phyloP scores from a whole-genome alignment of 805 yeast genomes.

The Nakazawaea holstii region DNA sequence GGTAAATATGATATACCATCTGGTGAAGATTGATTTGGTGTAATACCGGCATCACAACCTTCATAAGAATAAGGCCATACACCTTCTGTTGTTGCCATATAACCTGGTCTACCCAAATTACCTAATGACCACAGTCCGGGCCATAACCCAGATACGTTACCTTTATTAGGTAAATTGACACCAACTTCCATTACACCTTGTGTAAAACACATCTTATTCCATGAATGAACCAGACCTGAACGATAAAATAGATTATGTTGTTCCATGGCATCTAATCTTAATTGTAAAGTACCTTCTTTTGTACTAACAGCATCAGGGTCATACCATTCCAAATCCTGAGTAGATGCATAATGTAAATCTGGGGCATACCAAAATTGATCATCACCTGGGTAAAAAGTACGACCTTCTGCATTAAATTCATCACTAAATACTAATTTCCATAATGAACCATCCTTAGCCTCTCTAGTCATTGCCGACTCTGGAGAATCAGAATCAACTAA shows the following conservation, averaged over 20 bases:
- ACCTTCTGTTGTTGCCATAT: conserved; percentile 80
- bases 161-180: conserved; percentile 74
- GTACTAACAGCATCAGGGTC: conserved; percentile 87
- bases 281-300: conserved; percentile 58
- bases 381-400: conserved; percentile 86
- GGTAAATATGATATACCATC: conserved; percentile 87
- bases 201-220: conserved; percentile 89
- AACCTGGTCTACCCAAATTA: conserved; percentile 89
- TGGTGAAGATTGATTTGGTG: conserved; percentile 85
- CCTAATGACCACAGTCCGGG: conserved; percentile 97
- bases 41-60: conserved; percentile 88
- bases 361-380: conserved; percentile 90
- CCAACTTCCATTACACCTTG: conserved; percentile 78
- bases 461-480: conserved; percentile 32
- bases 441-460: conserved; percentile 51
- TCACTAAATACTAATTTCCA: conserved; percentile 86
- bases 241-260: conserved; percentile 79
- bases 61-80: conserved; percentile 93
- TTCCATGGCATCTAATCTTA: conserved; percentile 76
- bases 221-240: conserved; percentile 86
- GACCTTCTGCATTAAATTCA: conserved; percentile 85
- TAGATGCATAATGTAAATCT: conserved; percentile 80
- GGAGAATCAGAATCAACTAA: conserved; percentile 76
- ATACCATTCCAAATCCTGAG: conserved; percentile 91
- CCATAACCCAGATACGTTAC: conserved; percentile 82